Evolutionary conservation across 139 green algal genomes (phyloP).

Genomic region (Chlamydomonas schloesseri): DNA sequence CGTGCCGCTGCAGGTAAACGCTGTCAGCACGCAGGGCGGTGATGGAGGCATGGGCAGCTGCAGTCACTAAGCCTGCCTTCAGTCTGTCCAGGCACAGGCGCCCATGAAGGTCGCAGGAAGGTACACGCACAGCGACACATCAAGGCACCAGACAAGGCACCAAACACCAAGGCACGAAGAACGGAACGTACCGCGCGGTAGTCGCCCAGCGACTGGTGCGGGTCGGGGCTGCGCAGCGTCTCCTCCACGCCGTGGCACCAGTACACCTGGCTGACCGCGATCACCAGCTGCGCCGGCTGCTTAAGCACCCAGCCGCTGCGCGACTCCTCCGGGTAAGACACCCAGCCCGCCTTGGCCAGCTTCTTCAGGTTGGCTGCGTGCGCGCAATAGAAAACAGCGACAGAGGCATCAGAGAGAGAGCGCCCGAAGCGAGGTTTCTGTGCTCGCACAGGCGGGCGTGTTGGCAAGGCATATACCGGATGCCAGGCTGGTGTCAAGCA

Average conservation of each 20-base stretch:
- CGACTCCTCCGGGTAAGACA: slow-evolving; percentile 69
- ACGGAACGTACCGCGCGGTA: slow-evolving; percentile 16
- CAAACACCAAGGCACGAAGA: neutral
- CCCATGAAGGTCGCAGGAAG: no score
- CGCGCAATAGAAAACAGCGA: no score
- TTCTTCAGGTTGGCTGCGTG: slow-evolving; percentile 65
- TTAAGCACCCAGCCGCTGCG: slow-evolving; percentile 82
- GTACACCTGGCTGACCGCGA: slow-evolving; percentile 84
- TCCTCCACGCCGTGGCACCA: slow-evolving; percentile 82
- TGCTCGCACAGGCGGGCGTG: no score
- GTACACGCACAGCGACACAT: neutral
- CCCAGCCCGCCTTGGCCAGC: slow-evolving; percentile 70
- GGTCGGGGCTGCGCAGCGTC: slow-evolving; percentile 47
- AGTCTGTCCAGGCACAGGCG: no score
- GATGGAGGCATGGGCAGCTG: no score
- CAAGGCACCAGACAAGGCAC: neutral
- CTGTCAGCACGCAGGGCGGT: no score
- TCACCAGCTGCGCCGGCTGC: slow-evolving; percentile 87
- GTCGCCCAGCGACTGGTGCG: slow-evolving; percentile 4
- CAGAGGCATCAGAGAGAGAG: no score
- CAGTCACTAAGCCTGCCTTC: no score
- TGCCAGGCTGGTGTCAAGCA: no score
- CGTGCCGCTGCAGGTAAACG: no score
- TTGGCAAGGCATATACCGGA: no score
- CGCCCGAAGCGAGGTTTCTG: no score